Percentiles rank a stretch among this genome's conserved stretches.
phyloP scores from a whole-genome alignment of 257 asterid species.

The Osmanthus fragrans region DNA sequence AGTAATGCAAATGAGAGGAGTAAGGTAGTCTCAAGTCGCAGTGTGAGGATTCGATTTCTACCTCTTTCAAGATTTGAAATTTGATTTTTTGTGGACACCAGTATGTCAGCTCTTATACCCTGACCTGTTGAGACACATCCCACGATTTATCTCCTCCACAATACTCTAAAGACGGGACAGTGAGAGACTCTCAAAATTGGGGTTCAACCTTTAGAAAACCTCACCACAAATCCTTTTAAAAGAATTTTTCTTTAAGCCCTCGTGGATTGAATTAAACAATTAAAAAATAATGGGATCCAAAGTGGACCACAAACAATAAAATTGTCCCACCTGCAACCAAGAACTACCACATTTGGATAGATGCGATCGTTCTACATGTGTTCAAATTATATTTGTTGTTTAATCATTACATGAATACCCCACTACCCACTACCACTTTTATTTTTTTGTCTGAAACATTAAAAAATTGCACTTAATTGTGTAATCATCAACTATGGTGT shows the following conservation, averaged over 20 bases:
- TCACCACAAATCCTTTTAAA: not conserved
- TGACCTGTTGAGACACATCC: no score
- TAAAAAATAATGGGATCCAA: not conserved
- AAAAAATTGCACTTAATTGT: not conserved
- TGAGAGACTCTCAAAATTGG: no score
- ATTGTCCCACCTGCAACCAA: not conserved
- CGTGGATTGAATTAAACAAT: not conserved
- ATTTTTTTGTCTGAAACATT: no score
- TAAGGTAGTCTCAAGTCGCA: no score
- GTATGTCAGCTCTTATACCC: no score
- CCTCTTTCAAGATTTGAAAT: no score
- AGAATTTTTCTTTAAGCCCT: not conserved
- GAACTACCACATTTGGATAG: not conserved
- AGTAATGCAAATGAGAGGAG: no score
- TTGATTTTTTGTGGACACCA: no score
- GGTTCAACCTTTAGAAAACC: no score
- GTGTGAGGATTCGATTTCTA: no score
- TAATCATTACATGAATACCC: not conserved
- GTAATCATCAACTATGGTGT: not conserved
- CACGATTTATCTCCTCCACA: no score
- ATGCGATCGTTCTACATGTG: not conserved
- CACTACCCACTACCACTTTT: not conserved
- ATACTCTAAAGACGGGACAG: no score
- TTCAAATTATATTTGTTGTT: not conserved
- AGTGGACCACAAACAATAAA: not conserved